phyloP scores from a whole-genome alignment of 768 basidiomycete species.

The Clavulina sp. region DNA sequence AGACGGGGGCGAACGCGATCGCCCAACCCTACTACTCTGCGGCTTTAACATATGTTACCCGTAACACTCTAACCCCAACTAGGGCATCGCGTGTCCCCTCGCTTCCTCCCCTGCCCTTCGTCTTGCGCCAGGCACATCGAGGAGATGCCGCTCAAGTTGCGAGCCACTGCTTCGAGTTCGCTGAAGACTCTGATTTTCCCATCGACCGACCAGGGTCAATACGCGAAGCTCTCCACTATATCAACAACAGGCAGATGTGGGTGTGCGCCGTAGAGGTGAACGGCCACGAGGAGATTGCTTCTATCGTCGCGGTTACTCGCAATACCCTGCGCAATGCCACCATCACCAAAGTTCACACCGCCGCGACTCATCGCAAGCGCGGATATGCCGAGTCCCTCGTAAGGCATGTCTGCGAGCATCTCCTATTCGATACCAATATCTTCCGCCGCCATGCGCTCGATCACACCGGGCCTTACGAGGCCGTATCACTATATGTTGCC shows the following conservation, averaged over 20 bases:
- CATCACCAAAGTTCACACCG: slow-evolving; percentile 58
- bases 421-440: slow-evolving; percentile 14
- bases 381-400: slow-evolving; percentile 49
- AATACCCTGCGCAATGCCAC: slow-evolving; percentile 36
- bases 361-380: slow-evolving; percentile 29
- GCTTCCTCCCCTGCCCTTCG: slow-evolving; percentile 11
- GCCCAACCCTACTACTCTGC: slow-evolving; percentile 43
- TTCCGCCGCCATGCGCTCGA: background rate
- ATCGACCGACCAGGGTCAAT: slow-evolving; percentile 27
- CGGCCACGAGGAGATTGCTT: slow-evolving; percentile 26
- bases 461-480: slow-evolving; percentile 26
- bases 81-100: slow-evolving; percentile 4
- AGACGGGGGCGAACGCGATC: slow-evolving; percentile 26
- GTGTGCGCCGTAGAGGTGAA: slow-evolving; percentile 31
- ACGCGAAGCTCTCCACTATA: slow-evolving; percentile 33
- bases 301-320: slow-evolving; percentile 50
- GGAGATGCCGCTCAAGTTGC: slow-evolving; percentile 29
- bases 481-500: slow-evolving; percentile 50
- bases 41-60: slow-evolving; percentile 37
- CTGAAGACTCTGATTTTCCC: slow-evolving; percentile 40
- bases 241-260: slow-evolving; percentile 36
- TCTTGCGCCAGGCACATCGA: slow-evolving; percentile 28
- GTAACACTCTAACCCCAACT: slow-evolving; percentile 20
- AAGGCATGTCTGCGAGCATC: slow-evolving; percentile 18
- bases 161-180: slow-evolving; percentile 36